These are phyloP conservation scores for Spongospora subterranea DNA, from an alignment of 208 protist species.

Conservation along the genomic window DNA sequence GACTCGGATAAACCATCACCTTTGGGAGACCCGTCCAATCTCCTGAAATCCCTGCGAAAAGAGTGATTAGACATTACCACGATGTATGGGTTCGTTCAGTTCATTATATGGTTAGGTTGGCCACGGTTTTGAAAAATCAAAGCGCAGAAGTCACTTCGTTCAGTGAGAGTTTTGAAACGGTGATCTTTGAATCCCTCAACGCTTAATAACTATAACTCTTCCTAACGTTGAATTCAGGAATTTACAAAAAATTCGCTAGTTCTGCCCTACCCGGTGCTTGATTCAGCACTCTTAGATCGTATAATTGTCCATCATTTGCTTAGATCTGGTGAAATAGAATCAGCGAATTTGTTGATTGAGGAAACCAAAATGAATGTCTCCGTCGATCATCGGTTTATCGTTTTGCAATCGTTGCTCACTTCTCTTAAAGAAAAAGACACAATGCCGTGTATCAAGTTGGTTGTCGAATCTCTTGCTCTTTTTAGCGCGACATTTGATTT, in stretches of 20 bases:
- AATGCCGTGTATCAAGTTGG: neutral
- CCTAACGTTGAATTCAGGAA: neutral
- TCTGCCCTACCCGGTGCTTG: neutral
- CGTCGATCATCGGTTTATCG: neutral
- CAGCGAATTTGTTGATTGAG: neutral
- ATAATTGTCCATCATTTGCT: conserved; percentile 48
- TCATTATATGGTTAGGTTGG: neutral
- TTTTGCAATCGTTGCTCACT: neutral
- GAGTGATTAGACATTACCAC: no score
- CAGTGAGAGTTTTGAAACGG: neutral
- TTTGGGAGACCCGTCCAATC: no score
- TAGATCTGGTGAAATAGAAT: neutral
- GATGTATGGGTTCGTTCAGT: no score
- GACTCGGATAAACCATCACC: no score
- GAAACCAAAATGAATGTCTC: conserved; percentile 25
- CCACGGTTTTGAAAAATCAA: neutral
- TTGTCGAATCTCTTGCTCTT: neutral
- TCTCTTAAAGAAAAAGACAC: neutral
- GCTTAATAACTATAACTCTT: neutral
- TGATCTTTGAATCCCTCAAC: neutral
- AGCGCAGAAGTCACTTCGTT: neutral
- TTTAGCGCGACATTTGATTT: neutral
- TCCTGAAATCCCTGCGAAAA: no score
- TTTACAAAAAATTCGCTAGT: neutral
- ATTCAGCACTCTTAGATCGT: neutral